Base-by-base conservation (phyloP, 371 early-diverging fungal genomes). In the Umbelopsis sp. region DNA sequence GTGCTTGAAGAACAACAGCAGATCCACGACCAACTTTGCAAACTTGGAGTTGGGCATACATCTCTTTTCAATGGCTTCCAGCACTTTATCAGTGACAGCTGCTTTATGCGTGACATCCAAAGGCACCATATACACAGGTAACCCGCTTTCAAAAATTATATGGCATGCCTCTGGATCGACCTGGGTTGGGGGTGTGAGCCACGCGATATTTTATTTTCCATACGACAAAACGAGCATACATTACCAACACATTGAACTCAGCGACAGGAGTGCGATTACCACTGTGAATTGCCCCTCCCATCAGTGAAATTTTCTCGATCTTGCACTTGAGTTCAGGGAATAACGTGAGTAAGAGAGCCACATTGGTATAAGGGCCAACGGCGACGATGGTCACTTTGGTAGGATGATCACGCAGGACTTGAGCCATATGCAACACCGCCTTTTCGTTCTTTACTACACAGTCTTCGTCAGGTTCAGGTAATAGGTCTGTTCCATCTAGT, bases 81-180 rank as follows among this genome's bases (percentile, higher is more conserved):
- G 63, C 1, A 80, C 50, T 10, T 50, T 57, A 3, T 65, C 38
- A 0, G 72, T 66, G 1, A 71, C 62, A 20, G 71, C 38, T 1
- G 72, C 75, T 0, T 68, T 64, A 63, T 72, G 77, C 0, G 81
- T 78, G 16, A 74, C 72, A n/a, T 81, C 80, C 22, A 81, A 68
- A 6, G 81, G 81, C 0, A 78, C 72, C 69, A 81, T 65, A 35
- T 63, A 57, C 2, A 57, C 38, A 14, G 57, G 68, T 18, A 68
- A 14, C 0, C 75, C 80, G n/a, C 81, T 52, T 38, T 77, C 45
- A 3, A 76, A 32, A 16, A 80, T 78, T 1, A 78, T 72, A 9
- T 80, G 77, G 0, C 73, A 70, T 0, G 80, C 80, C 50, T 80
- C 80, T 6, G 80, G 80, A 46, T 80, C 80, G 48, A 46, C 62